Base-by-base conservation (phyloP, 495 filamentous ascomycete genomes). In the Aspergillus hancockii region DNA sequence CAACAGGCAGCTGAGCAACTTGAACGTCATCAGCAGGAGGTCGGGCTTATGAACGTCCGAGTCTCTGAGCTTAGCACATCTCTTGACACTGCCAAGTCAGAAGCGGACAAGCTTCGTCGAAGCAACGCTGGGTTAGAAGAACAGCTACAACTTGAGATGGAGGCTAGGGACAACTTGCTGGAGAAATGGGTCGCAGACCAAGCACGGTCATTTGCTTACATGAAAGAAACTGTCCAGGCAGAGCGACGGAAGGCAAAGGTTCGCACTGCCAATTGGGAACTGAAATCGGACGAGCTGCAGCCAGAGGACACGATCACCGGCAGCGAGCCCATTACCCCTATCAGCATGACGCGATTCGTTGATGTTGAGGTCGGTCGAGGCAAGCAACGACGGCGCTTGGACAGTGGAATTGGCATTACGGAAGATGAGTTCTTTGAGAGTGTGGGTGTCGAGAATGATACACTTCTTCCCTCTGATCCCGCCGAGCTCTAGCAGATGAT, bases 381-480 rank as follows among this genome's bases (percentile, higher is more conserved):
- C 16, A 79, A 79, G 57, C 55, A 71, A 18, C 71, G 72, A 19
- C 57, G 80, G 49, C 77, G 78, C 49, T 77, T 85, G 61, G 85
- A 89, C 57, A 87, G 83, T 66, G 87, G 83, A 3, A 65, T 89
- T 67, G 87, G 79, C 13, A 79, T 86, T 65, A 81, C 86, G 21
- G 85, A 88, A n/a, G 38, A 41, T 56, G 86, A 86, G 34, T 66
- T 71, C n/a, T 58, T 72, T 21, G 43, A 70, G 50, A 67, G 63
- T 21, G 78, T 81, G 41, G 79, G 74, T 54, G 72, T 63, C 23
- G 55, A 38, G 0, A 9, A 40, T 12, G 30, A 55, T 32, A 22
- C 21, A 14, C 36, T 59, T 8, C 40, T 64, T 13, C 66, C 65
- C 64, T 59, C 66, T 34, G 50, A 64, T 51, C 55, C 67, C 23